Evolutionary conservation across 1,139 yeast species (phyloP), one percentile per base, ranked within the genome.

Genomic region (Sugiyamaella sp.): DNA sequence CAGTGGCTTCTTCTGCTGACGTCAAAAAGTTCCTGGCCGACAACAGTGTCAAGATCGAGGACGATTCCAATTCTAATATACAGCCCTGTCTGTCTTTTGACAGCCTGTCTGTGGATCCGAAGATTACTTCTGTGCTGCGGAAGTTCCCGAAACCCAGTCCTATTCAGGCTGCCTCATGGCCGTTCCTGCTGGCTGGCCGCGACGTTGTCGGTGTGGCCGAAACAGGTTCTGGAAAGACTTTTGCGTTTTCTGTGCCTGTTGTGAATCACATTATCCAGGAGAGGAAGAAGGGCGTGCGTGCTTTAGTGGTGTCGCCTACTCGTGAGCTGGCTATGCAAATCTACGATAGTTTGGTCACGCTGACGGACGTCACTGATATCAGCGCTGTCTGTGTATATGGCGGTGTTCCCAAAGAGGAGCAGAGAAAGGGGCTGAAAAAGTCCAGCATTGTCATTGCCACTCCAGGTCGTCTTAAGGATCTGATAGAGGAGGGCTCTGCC

Each of bases 171-270:
- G 91, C 85, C 32, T 81, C 98, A 10, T 93, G 99, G 99, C 99
- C 99, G 60, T 90, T 82, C 67, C 74, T 95, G 51, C 75, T 93
- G 51, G 74, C 82, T 32, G 87, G 88, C 17, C 80, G 86, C 60
- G 99, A 93, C 69, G 96, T 91, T 37, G 82, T 93, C 60, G 99
- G 99, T 68, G 97, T 95, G 58, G 99, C 99, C 25, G 98, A 93
- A 74, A 93, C 99, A 10, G 99, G 99, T 45, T 89, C 97, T 0
- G 99, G 99, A 66, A 93, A 93, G 72, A 93, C 99, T 0, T 85
- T 91, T 72, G 98, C 98, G 0, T 93, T 93, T 70, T 97, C 98
- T 66, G 95, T 93, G 17, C 99, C 99, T 43, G 97, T 97, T n/a
- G 80, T 93, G 55, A 80, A 89, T 69, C 84, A 84, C 61, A 74